Conservation (phyloP, 2,329 filamentous ascomycete species). For the Diaporthe citrichinensis region DNA sequence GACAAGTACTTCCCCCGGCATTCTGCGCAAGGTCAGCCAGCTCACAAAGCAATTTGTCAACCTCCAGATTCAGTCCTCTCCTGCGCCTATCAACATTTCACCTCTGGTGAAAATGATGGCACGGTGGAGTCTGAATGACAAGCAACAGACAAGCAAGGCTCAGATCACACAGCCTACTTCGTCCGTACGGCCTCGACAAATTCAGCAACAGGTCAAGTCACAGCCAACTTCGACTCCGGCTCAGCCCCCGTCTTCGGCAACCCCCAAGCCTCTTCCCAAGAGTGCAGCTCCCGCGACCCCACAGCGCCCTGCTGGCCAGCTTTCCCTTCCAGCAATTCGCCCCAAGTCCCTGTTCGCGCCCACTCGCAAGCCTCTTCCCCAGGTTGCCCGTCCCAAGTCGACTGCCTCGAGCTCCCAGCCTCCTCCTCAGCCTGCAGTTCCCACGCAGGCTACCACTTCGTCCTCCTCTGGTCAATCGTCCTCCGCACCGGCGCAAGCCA, state of each 20-base stretch:
- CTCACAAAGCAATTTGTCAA: neutral
- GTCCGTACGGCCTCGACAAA: neutral
- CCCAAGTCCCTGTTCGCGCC: neutral
- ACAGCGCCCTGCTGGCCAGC: slow-evolving; percentile 2
- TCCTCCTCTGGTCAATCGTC: slow-evolving; percentile 22
- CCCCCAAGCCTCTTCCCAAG: neutral
- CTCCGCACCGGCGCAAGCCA: slow-evolving; percentile 7
- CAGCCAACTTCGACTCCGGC: neutral
- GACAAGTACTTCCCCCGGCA: neutral
- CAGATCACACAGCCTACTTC: neutral
- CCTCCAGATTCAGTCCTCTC: neutral
- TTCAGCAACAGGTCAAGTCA: neutral
- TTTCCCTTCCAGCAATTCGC: neutral
- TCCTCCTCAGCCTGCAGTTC: neutral
- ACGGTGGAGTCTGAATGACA: slow-evolving; percentile 13
- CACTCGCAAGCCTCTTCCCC: slow-evolving; percentile 6
- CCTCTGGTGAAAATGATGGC: neutral
- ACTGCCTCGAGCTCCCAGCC: neutral
- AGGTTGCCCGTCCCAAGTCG: neutral
- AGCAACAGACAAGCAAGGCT: neutral
- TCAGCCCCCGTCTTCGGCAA: neutral
- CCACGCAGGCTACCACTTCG: neutral
- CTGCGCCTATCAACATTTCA: neutral
- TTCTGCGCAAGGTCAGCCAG: neutral
- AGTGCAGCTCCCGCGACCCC: neutral